Evolutionary conservation across 2,329 filamentous ascomycete genomes (phyloP).

Genomic region (Verticillium dahliae): DNA sequence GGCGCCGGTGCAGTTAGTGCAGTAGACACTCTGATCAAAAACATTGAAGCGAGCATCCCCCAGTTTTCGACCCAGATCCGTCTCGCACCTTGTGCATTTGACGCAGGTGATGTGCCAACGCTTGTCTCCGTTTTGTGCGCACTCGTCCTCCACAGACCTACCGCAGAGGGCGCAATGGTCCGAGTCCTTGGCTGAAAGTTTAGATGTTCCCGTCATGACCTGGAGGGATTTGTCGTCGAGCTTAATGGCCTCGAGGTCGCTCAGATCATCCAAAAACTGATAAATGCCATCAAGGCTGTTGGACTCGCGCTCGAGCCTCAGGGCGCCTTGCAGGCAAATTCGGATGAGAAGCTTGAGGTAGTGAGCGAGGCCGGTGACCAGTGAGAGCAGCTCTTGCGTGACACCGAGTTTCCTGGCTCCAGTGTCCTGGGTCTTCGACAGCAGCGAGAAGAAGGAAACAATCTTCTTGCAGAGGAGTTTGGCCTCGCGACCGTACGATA

Average conservation of each 20-base stretch:
- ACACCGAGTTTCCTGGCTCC: conserved; percentile 88
- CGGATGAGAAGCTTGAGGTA: conserved; percentile 96
- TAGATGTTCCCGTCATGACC: conserved; percentile 56
- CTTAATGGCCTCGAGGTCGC: conserved; percentile 72
- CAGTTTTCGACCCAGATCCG: conserved; percentile 62
- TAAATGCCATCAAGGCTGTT: conserved; percentile 68
- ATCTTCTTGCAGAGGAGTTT: conserved; percentile 99
- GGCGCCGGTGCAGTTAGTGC: conserved; percentile 57
- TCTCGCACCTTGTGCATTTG: conserved; percentile 59
- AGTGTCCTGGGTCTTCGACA: conserved; percentile 91
- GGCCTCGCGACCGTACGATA: conserved; percentile 91
- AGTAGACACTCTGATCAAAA: conserved; percentile 63
- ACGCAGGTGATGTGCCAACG: conserved; percentile 84
- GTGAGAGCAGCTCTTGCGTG: conserved; percentile 93
- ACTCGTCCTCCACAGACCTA: conserved; percentile 91
- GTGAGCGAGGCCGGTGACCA: conserved; percentile 93
- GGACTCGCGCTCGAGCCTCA: conserved; percentile 85
- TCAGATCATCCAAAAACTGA: conserved; percentile 76
- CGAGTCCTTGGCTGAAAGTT: conserved; percentile 66
- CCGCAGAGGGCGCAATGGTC: conserved; percentile 80
- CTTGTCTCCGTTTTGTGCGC: conserved; percentile 65
- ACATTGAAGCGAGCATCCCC: conserved; percentile 67
- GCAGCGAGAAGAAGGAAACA: conserved; percentile 90
- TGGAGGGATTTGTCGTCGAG: conserved; percentile 64
- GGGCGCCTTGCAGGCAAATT: conserved; percentile 88